Evolutionary conservation across 192 early-diverging fungal genomes (phyloP), one percentile per base, ranked within the genome.

Genomic region (Entomortierella chlamydospora): DNA sequence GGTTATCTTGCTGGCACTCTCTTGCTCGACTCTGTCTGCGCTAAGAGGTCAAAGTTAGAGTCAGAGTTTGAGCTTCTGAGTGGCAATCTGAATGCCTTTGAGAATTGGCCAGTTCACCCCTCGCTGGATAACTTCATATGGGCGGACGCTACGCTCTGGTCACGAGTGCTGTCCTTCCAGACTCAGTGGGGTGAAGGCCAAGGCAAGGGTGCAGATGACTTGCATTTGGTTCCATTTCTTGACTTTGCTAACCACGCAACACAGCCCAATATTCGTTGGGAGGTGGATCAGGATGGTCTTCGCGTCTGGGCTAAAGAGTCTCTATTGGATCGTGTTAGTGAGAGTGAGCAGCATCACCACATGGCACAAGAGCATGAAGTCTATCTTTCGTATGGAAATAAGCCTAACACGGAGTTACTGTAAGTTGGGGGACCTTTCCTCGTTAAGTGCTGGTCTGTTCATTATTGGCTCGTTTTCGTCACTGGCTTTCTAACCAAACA

Each of bases 91-190:
- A 63, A 62, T 26, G 71, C 57, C 2, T 70, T 89, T 68, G 87
- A 91, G 15, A 41, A 68, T 10, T 93, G 83, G 72, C 51, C 76
- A 6, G 45, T 53, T 49, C 55, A 45, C 10, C 67, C 76, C 6
- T 70, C 61, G 8, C 60, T 78, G 4, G 49, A 57, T 0, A 62
- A 79, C 56, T 83, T 72, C 64, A 56, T 81, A 9, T 93, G 90
- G 91, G 91, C 90, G 0, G 90, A 93, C 63, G 87, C 83, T 2
- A 80, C 90, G 18, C 91, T 91, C 59, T 93, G 92, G 92, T 90
- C 89, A 0, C 82, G 92, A 26, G 88, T 91, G 2, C 79, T 93
- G 5, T 85, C 84, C 3, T 83, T 92, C 47, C 68, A 65, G 17
- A 83, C 82, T 33, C 78, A 85, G 34, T 49, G 71, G 50, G 68